Evolutionary conservation across 345 rosid species (phyloP), one percentile per base, ranked within the genome.

Genomic region (Moricandia arvensis): DNA sequence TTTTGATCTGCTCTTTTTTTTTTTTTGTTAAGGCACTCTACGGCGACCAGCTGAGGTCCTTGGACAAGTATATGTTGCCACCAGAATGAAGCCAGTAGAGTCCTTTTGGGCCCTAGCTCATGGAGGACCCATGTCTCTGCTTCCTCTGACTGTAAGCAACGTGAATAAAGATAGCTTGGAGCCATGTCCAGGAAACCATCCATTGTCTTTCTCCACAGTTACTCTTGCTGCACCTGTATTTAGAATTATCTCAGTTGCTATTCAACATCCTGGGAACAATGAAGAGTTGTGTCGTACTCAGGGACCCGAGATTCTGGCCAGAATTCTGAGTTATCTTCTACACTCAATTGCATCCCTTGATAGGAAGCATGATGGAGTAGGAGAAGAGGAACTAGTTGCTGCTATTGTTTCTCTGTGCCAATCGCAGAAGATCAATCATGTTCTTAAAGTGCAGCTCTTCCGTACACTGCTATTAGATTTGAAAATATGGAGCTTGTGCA

Each of bases 11-110:
- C 54, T 76, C 70, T 51, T 66, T 66, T 75, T 30, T 57, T 66
- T 68, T 69, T 72, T 64, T 75, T 68, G 76, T 79, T 72, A 81
- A 91, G 99, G 99, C 71, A 77, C 81, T 68, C 79, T 85, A 58
- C 86, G 98, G 61, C 85, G 99, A 68, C 99, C 98, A 29, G 99
- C 93, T 59, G 99, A 96, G 85, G 94, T 96, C 79, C 98, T 96
- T 71, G 99, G 99, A 82, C 99, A 96, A 85, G 97, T 93, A 43
- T 94, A 90, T 86, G 90, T 96, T 74, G 98, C 97, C 47, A 82
- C 85, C 34, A 87, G 98, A 85, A 87, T 85, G 86, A 86, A 90
- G 75, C 87, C 99, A 10, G 88, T 81, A 75, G 96, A 96, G 80
- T 92, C 98, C 69, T 78, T 96, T 68, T 93, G 99, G 99, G 99